A percentile compares a stretch with the other conserved stretches of the same genome.
Evolutionary conservation across 1,139 yeast genomes (phyloP).

Genomic region (Debaryomycetaceae sp.): DNA sequence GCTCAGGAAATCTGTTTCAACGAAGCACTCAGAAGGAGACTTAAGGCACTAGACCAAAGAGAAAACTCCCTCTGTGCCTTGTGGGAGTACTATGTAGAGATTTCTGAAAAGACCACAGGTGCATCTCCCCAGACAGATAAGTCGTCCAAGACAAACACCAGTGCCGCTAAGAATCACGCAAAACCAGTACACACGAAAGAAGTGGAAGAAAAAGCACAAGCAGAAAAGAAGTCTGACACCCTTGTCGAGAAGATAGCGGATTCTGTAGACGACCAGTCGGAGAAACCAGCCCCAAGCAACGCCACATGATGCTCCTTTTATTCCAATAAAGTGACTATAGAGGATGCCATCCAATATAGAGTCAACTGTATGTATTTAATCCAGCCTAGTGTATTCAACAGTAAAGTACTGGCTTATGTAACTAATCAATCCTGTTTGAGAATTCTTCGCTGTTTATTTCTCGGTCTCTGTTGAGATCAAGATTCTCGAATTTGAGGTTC

Average conservation of each 20-base stretch:
- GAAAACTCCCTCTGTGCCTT: slow-evolving; percentile 42
- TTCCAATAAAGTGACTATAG: no score
- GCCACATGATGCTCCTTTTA: no score
- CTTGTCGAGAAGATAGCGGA: neutral
- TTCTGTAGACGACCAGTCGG: neutral
- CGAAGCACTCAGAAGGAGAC: slow-evolving; percentile 82
- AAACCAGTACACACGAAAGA: neutral
- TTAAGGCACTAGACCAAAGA: slow-evolving; percentile 60
- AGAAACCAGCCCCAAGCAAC: no score
- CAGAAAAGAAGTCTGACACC: neutral
- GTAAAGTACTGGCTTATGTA: no score
- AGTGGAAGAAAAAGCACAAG: neutral
- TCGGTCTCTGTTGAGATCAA: no score
- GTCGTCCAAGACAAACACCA: neutral
- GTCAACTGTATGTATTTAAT: no score
- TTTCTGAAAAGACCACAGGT: slow-evolving; percentile 10
- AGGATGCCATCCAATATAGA: no score
- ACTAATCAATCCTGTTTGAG: no score
- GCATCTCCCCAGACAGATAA: neutral
- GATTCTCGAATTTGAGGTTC: neutral
- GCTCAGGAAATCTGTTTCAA: slow-evolving; percentile 90
- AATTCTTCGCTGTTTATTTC: no score
- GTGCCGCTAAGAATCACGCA: neutral
- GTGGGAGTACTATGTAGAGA: slow-evolving; percentile 44
- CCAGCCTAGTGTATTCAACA: no score